Evolutionary conservation across 2,329 filamentous ascomycete species (phyloP).

Genomic region (Nemania sp.): DNA sequence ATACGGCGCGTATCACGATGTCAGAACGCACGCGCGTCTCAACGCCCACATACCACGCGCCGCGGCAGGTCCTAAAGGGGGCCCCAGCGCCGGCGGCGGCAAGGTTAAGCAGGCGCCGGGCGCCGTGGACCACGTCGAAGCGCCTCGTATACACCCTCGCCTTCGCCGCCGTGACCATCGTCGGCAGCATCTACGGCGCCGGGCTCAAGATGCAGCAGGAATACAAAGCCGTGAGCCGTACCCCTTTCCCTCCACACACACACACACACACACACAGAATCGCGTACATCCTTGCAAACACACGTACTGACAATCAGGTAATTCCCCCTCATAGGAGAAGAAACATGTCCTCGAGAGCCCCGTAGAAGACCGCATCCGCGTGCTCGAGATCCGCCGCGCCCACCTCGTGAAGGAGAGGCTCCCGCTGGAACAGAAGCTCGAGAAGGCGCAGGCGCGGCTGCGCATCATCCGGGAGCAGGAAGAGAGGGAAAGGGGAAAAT

Average conservation of each 20-base stretch:
- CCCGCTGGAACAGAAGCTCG: slow-evolving; percentile 48
- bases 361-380: slow-evolving; percentile 49
- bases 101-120: not conserved
- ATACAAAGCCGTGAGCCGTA: slow-evolving; percentile 45
- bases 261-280: too few relatives aligned
- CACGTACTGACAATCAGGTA: too few relatives aligned
- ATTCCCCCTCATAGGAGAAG: slow-evolving; percentile 42
- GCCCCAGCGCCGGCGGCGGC: not conserved
- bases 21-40: too few relatives aligned
- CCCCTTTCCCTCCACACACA: not conserved
- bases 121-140: slow-evolving; percentile 28
- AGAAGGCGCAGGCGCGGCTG: slow-evolving; percentile 45
- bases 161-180: slow-evolving; percentile 50
- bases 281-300: too few relatives aligned
- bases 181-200: slow-evolving; percentile 53
- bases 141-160: slow-evolving; percentile 45
- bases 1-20: too few relatives aligned
- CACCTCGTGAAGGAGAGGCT: slow-evolving; percentile 45
- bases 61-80: not conserved
- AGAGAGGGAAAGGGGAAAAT: slow-evolving; percentile 26
- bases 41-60: not conserved
- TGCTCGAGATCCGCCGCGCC: slow-evolving; percentile 48
- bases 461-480: too few relatives aligned
- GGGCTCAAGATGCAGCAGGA: slow-evolving; percentile 53
- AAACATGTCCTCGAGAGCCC: slow-evolving; percentile 44